Evolutionary conservation across 2,329 filamentous ascomycete species (phyloP).

Genomic region (Keithomyces neogunnii): DNA sequence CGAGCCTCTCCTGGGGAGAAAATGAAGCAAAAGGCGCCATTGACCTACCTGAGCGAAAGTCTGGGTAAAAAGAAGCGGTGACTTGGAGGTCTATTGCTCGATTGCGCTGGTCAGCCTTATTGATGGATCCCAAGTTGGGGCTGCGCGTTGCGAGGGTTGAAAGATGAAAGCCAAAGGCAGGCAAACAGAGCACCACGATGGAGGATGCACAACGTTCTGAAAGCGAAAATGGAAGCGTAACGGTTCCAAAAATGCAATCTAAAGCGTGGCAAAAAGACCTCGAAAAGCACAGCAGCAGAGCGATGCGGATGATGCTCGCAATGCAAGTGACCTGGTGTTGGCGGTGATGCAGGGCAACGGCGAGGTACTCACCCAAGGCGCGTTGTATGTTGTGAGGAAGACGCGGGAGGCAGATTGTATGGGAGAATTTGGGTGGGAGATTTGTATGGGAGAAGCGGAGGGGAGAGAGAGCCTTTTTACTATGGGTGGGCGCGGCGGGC

Average conservation of each 20-base stretch:
- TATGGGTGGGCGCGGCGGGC: constrained; percentile 38
- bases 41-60: constrained; percentile 3
- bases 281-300: not conserved
- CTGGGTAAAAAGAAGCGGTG: constrained; percentile 12
- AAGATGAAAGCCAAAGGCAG: not conserved
- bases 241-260: constrained; percentile 12
- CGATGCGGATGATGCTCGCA: constrained; percentile 1
- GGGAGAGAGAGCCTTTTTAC: constrained; percentile 53
- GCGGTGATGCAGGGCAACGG: constrained; percentile 15
- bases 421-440: constrained; percentile 45
- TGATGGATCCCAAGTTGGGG: constrained; percentile 3
- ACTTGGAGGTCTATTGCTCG: constrained; percentile 10
- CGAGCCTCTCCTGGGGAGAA: not conserved
- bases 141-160: constrained; percentile 3
- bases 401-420: constrained; percentile 36
- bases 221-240: constrained; percentile 7
- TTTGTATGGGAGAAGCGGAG: constrained; percentile 55
- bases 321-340: constrained; percentile 26
- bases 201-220: constrained; percentile 8
- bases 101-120: constrained; percentile 8
- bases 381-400: constrained; percentile 35
- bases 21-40: not conserved
- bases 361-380: constrained; percentile 45
- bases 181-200: constrained; percentile 6
- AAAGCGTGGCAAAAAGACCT: constrained; percentile 8